Base-by-base conservation (phyloP, 2,329 filamentous ascomycete species). In the Metarhizium humberi region DNA sequence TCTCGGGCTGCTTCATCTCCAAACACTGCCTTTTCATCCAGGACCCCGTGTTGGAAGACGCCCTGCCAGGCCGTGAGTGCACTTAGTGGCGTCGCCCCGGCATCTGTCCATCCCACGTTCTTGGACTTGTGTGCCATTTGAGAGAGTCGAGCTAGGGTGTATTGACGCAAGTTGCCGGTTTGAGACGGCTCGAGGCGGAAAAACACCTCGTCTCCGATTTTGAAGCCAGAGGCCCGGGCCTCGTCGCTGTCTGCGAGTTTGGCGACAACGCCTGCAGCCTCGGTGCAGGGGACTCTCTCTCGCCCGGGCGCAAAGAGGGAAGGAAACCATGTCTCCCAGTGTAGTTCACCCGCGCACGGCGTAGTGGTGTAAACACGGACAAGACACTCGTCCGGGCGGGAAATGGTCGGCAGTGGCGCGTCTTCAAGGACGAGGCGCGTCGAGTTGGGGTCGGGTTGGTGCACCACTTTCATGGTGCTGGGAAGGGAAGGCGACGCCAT, bases 31-130 rank as follows among this genome's bases (percentile, higher is more conserved):
- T 30, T 55, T 8, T 53, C 55, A 30, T 69, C 64, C n/a, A 72
- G 58, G 8, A 53, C 57, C 0, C 67, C 66, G 34, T 69, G 66
- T 11, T 62, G 50, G 57, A 74, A 75, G 49, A 73, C 57, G 8
- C 63, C 67, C 60, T 73, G 72, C 62, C 65, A 71, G 3, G 71
- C 71, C 3, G 72, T 73, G 38, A 73, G 59, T 16, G 71, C 67
- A 52, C 66, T 69, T 40, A 73, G 58, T 14, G 71, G 71, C 38
- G 69, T 65, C 3, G 69, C 67, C 1, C 70, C 68, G 0, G 70
- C 68, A 34, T 70, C 63, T 11, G 61, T 59, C 63, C 67, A 70
- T 40, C 53, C 52, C 16, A 73, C 55, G 3, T 55, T 52, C 40
- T 56, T 51, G 0, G 71, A 70, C 54, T 68, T 66, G 36, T 61